Conservation (phyloP, 169 alveolate species). For the Plasmodium fragile region DNA sequence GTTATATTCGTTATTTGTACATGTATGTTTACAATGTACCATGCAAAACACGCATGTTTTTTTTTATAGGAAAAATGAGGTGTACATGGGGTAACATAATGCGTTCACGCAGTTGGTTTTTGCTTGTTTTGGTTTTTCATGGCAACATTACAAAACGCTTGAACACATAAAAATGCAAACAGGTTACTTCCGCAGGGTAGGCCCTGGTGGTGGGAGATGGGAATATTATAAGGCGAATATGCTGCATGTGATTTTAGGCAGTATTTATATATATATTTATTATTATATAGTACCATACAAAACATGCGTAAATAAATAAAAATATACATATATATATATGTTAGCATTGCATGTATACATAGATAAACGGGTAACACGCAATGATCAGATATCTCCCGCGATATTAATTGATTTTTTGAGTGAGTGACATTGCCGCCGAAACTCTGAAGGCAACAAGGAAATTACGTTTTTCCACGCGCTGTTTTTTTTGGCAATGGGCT, state of each 20-base stretch:
- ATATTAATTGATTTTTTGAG: not conserved
- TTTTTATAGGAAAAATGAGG: constrained; percentile 3
- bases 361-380: not conserved
- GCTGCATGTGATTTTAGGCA: not conserved
- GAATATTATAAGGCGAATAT: not conserved
- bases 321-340: not conserved
- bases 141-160: not conserved
- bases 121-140: not conserved
- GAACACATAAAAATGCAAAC: not conserved
- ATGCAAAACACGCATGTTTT: constrained; percentile 6
- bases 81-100: not conserved
- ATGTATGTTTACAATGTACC: constrained; percentile 9
- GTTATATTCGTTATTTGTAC: not conserved
- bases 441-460: not conserved
- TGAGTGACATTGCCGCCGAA: not conserved
- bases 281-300: not conserved
- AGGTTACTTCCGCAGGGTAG: not conserved
- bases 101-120: not conserved
- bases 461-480: not conserved
- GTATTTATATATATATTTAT: too few species aligned
- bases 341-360: not conserved
- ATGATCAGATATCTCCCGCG: not conserved
- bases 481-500: too few species aligned
- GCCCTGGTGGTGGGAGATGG: not conserved
- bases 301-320: not conserved